Evolutionary conservation across 1,139 yeast species (phyloP), one percentile per base, ranked within the genome.

Genomic region (Nakaseomyces nivariensis): DNA sequence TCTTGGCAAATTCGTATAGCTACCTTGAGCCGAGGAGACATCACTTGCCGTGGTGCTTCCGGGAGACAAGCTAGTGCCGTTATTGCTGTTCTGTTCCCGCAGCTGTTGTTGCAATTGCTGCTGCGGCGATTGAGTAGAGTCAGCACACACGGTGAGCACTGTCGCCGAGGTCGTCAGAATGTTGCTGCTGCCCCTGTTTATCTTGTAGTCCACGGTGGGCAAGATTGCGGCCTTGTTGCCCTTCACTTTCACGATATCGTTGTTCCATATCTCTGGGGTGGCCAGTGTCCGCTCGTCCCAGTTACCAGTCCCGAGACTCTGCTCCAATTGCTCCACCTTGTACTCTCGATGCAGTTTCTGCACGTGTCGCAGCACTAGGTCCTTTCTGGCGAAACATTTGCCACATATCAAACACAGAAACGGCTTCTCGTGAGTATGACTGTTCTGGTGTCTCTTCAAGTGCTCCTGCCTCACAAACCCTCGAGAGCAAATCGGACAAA

Each of bases 321-420:
- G 26, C 41, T 46, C 6, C 53, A 42, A 37, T 49, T 48, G 24
- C 47, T 47, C 26, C 47, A 34, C 22, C 43, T 52, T 13, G 49
- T 48, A n/a, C 36, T 46, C 13, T 50, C 51, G 24, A 66, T 92
- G 98, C 29, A 92, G 74, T 65, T 92, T 92, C 67, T 90, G 97
- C 60, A 94, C 96, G 71, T 92, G 98, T 52, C 98, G 76, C 51
- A 92, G 73, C 40, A 92, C 82, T 65, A 92, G 77, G 68, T 92
- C 98, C 54, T 97, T 72, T 55, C 98, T 74, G 26, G 96, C 94
- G 69, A 92, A 92, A 67, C 95, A 86, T 37, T 97, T 79, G 52
- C 95, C 97, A 68, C 98, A 92, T 22, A 92, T 95, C 1, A 96
- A 95, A 71, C 99, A 92, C 59, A 86, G 87, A 67, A 86, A 92